These are phyloP conservation scores for Cardamine occulta DNA, from an alignment of 345 rosid genomes.

Conservation along the genomic window DNA sequence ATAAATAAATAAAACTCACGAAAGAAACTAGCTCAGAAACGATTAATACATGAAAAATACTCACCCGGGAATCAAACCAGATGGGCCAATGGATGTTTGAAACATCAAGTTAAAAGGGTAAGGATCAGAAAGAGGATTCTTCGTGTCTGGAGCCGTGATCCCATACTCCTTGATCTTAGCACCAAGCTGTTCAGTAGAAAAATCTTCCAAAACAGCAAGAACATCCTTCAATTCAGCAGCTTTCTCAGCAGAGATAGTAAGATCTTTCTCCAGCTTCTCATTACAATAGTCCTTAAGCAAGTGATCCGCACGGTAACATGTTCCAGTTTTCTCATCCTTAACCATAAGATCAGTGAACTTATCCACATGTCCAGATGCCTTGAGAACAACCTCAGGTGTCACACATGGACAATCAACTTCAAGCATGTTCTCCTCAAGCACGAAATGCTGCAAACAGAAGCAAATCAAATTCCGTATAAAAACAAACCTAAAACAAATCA, in stretches of 20 bases:
- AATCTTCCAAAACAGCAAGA: constrained; percentile 83
- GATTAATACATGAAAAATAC: constrained; percentile 26
- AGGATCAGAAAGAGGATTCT: constrained; percentile 85
- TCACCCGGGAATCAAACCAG: constrained; percentile 82
- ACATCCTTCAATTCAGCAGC: constrained; percentile 84
- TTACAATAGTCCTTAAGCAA: constrained; percentile 86
- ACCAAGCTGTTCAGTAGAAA: constrained; percentile 75
- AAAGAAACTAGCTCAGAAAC: constrained; percentile 1
- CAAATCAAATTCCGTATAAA: no score
- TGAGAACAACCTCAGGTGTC: constrained; percentile 90
- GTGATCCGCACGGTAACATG: constrained; percentile 88
- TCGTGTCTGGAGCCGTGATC: constrained; percentile 82
- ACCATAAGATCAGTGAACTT: constrained; percentile 99
- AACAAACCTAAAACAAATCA: no score
- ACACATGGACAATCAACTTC: constrained; percentile 97
- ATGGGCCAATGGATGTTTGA: constrained; percentile 96
- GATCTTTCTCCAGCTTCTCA: constrained; percentile 89
- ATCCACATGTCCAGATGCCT: constrained; percentile 98
- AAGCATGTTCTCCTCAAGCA: constrained; percentile 90
- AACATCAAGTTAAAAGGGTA: constrained; percentile 95
- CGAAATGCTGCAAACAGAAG: constrained; percentile 70
- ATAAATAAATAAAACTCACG: not conserved
- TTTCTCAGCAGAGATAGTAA: constrained; percentile 61
- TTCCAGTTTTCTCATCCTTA: constrained; percentile 86
- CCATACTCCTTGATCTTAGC: constrained; percentile 81